Conservation (phyloP, 768 basidiomycete species). For the Ramaria sp. region DNA sequence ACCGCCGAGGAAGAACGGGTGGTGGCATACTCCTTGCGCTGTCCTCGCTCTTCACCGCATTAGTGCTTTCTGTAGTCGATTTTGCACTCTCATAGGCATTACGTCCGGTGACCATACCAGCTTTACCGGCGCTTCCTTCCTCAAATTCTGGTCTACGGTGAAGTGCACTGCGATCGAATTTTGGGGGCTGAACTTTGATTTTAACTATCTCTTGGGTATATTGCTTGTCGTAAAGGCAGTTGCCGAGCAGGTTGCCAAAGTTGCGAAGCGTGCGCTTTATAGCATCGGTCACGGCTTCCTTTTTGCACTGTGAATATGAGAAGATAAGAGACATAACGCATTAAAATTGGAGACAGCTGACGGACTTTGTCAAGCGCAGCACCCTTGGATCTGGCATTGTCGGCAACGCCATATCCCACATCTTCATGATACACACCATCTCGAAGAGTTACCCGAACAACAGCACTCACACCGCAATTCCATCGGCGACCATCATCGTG, state of each 20-base stretch:
- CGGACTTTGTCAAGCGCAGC: conserved; percentile 85
- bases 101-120: not conserved
- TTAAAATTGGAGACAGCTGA: not conserved
- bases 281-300: conserved; percentile 94
- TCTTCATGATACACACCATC: conserved; percentile 93
- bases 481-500: conserved; percentile 56
- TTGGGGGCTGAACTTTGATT: conserved; percentile 69
- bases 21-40: conserved; percentile 7
- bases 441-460: conserved; percentile 76
- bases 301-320: conserved; percentile 65
- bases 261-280: conserved; percentile 84
- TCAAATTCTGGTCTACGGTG: conserved; percentile 65
- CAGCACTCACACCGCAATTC: conserved; percentile 70
- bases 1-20: not conserved
- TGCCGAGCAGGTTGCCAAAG: conserved; percentile 92
- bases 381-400: conserved; percentile 80
- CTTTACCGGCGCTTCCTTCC: conserved; percentile 21
- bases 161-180: conserved; percentile 56
- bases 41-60: conserved; percentile 15
- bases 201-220: conserved; percentile 80
- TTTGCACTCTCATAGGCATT: not conserved
- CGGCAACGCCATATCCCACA: conserved; percentile 79
- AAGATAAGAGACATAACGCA: not conserved
- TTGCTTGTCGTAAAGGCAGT: conserved; percentile 93
- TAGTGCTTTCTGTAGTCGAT: not conserved